phyloP scores from a whole-genome alignment of 2,329 filamentous ascomycete genomes.

The Dactylellina sp. region DNA sequence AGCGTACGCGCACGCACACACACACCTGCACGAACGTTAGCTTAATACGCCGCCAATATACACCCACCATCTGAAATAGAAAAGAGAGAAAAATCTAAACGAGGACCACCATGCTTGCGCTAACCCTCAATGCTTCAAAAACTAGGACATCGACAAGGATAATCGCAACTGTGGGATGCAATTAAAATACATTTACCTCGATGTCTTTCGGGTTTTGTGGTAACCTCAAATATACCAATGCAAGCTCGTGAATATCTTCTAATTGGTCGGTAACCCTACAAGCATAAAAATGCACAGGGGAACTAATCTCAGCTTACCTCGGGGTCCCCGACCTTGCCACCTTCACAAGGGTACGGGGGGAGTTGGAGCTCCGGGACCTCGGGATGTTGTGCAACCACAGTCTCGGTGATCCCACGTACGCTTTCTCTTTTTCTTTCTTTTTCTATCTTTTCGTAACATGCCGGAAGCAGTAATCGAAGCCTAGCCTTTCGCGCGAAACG shows the following conservation, averaged over 20 bases:
- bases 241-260: slow-evolving; percentile 29
- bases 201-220: slow-evolving; percentile 7
- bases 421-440: slow-evolving; percentile 3
- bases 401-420: too few relatives aligned
- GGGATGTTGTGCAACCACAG: slow-evolving; percentile 56
- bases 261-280: slow-evolving; percentile 22
- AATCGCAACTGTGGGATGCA: neutral
- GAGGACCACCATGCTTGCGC: neutral
- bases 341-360: slow-evolving; percentile 26
- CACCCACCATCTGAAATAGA: slow-evolving; percentile 5
- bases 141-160: slow-evolving; percentile 19
- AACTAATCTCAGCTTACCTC: slow-evolving; percentile 23
- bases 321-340: slow-evolving; percentile 9
- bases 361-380: slow-evolving; percentile 39
- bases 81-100: too few relatives aligned
- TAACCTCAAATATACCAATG: slow-evolving; percentile 13
- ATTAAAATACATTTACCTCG: neutral
- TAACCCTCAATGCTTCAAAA: slow-evolving; percentile 1
- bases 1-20: too few relatives aligned
- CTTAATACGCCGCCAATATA: too few relatives aligned
- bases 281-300: slow-evolving; percentile 23
- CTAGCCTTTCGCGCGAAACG: slow-evolving; percentile 6
- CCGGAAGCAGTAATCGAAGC: slow-evolving; percentile 12
- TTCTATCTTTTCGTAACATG: slow-evolving; percentile 19
- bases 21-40: too few relatives aligned